Conservation (phyloP, 441 rosid species). For the Pelargonium citronellum region DNA sequence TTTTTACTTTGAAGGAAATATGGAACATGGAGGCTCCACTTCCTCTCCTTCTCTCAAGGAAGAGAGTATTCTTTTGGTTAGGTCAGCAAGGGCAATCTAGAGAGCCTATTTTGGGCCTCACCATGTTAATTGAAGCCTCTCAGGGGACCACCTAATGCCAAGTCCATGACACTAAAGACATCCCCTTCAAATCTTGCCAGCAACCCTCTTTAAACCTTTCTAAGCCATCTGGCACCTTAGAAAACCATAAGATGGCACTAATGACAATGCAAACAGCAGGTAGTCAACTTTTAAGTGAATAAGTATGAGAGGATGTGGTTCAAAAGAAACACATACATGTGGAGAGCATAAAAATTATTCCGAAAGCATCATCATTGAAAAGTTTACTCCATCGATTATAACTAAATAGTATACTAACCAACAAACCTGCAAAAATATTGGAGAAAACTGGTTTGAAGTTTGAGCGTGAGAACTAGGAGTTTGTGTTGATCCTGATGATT, state of each 20-base stretch:
- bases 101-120: not conserved
- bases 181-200: too few species aligned
- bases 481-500: slow-evolving; percentile 68
- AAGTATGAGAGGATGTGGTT: not conserved
- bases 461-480: slow-evolving; percentile 75
- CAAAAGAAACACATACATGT: not conserved
- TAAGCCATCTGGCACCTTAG: not conserved
- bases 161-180: not conserved
- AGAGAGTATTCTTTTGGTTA: not conserved
- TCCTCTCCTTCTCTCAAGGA: too few species aligned
- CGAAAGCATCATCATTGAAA: not conserved
- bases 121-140: not conserved
- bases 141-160: not conserved
- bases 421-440: slow-evolving; percentile 91
- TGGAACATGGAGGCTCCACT: too few species aligned
- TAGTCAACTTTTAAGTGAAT: slow-evolving; percentile 5
- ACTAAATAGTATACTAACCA: not conserved
- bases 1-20: not conserved
- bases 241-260: not conserved
- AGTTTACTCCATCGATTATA: not conserved
- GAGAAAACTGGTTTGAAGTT: slow-evolving; percentile 65
- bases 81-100: not conserved
- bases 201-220: not conserved
- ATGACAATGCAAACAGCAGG: slow-evolving; percentile 6
- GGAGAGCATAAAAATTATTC: not conserved